Conservation (phyloP, 495 filamentous ascomycete genomes). For the Lichina pygmaea region DNA sequence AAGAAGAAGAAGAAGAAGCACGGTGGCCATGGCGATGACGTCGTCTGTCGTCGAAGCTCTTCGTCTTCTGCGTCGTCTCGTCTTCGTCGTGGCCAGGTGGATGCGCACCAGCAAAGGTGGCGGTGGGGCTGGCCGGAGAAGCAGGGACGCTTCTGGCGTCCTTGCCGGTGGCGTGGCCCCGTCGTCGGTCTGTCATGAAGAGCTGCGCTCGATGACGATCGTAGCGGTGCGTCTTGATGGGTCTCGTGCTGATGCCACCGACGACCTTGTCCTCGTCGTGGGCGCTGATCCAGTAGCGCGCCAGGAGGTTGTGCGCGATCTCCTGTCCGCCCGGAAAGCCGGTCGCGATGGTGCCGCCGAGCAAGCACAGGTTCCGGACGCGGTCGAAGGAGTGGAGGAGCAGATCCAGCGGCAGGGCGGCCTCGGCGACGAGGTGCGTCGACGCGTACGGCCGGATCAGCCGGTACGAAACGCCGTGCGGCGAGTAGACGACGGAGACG, state of each 20-base stretch:
- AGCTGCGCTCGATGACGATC: conserved; percentile 17
- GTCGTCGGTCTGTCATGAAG: too few relatives aligned
- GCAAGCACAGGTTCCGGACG: conserved; percentile 31
- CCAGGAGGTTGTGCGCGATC: conserved; percentile 24
- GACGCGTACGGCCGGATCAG: conserved; percentile 24
- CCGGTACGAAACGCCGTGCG: conserved; percentile 25
- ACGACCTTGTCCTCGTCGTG: conserved; percentile 39
- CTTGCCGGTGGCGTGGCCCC: too few relatives aligned
- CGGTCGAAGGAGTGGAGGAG: conserved; percentile 37
- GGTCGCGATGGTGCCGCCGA: conserved; percentile 31
- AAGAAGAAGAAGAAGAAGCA: too few relatives aligned
- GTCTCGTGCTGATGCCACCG: conserved; percentile 21
- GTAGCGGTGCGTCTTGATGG: conserved; percentile 20
- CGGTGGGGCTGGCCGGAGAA: conserved; percentile 2
- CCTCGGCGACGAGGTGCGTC: conserved; percentile 23
- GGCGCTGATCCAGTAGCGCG: conserved; percentile 32
- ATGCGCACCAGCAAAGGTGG: too few relatives aligned
- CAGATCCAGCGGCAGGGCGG: conserved; percentile 31
- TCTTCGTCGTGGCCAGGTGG: too few relatives aligned
- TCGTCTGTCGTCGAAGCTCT: too few relatives aligned
- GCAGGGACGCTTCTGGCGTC: too few relatives aligned
- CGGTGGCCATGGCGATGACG: too few relatives aligned
- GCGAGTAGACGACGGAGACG: conserved; percentile 31
- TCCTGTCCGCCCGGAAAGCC: conserved; percentile 29
- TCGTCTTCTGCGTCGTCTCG: too few relatives aligned